Base-by-base conservation (phyloP, 2,329 filamentous ascomycete species). In the Berkeleyomyces basicola region DNA sequence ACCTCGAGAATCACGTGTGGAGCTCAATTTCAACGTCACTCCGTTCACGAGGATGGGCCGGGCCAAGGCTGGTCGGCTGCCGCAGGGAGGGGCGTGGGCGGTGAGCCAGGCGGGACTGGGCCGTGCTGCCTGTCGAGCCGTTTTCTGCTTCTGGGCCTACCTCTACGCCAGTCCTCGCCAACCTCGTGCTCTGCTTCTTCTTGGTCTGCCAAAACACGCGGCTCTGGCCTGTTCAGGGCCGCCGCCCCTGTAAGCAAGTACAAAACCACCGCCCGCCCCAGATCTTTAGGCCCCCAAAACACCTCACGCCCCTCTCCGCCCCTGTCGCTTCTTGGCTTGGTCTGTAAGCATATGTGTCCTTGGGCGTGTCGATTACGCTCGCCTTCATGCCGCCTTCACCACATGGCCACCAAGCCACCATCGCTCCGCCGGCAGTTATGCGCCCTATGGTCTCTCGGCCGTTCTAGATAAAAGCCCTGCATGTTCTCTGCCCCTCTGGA, bases 21-120 rank as follows among this genome's bases (percentile, higher is more conserved):
- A 59, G 58, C 43, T 59, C 58, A 59, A 59, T 59, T 23, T 59
- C 58, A 59, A 59, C 57, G 57, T 59, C 57, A 59, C 49, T 55
- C 49, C n/a, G 33, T 55, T 33, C 3, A 33, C 49, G 36, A 14
- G 10, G 31, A 55, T 39, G 37, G 36, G 33, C 9, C 49, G 49
- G 49, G 7, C 37, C 10, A 33, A 4, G 10, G 49, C 3, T 55
- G 31, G n/a, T 10, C 7, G 47, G 47, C 47, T 33, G 23, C 23
- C 23, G 23, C 23, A 2, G 33, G 49, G 49, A 6, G 49, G n/a
- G 49, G 49, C 49, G 49, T n/a, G 49, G 49, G 49, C 9, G 31
- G 7, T 6, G 49, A 14, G 9, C 11, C 14, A 4, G 23, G 31
- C 6, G 10, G 23, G 33, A 11, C n/a, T 9, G 49, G 49, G 49